phyloP scores from a whole-genome alignment of 768 basidiomycete species.

The Termitomyces sp. region DNA sequence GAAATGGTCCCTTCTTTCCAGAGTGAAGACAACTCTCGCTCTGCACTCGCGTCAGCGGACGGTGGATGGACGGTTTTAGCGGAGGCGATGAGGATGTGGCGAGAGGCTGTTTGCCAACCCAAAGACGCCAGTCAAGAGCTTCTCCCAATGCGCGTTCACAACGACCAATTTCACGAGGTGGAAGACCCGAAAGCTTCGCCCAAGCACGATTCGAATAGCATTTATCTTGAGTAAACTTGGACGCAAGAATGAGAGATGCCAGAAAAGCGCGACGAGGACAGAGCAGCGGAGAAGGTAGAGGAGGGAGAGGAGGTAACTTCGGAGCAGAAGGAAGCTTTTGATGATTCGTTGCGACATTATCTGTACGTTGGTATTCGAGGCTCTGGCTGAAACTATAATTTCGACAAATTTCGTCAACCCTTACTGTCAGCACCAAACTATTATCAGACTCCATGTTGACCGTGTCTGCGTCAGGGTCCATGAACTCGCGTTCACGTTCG shows the following conservation, averaged over 20 bases:
- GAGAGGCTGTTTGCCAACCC: constrained; percentile 70
- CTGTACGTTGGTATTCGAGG: constrained; percentile 1
- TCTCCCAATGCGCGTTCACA: constrained; percentile 87
- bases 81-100: constrained; percentile 16
- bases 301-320: constrained; percentile 20
- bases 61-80: constrained; percentile 16
- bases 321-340: constrained; percentile 4
- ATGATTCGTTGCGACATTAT: not conserved
- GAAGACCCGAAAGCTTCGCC: constrained; percentile 89
- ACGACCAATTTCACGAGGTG: constrained; percentile 77
- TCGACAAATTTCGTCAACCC: constrained; percentile 25
- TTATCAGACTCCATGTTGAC: constrained; percentile 15
- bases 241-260: constrained; percentile 81
- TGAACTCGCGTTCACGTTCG: constrained; percentile 30
- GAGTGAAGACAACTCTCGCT: constrained; percentile 38
- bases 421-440: constrained; percentile 35
- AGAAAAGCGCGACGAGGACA: constrained; percentile 89
- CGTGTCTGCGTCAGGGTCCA: constrained; percentile 10
- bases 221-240: constrained; percentile 90
- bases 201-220: constrained; percentile 93
- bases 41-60: constrained; percentile 41
- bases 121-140: constrained; percentile 86
- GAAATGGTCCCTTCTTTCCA: constrained; percentile 17
- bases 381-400: constrained; percentile 15
- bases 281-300: constrained; percentile 72